A percentile compares a stretch with the other conserved stretches of the same genome.
Conservation (phyloP, 169 alveolate genomes). For the Eimeria praecox region DNA sequence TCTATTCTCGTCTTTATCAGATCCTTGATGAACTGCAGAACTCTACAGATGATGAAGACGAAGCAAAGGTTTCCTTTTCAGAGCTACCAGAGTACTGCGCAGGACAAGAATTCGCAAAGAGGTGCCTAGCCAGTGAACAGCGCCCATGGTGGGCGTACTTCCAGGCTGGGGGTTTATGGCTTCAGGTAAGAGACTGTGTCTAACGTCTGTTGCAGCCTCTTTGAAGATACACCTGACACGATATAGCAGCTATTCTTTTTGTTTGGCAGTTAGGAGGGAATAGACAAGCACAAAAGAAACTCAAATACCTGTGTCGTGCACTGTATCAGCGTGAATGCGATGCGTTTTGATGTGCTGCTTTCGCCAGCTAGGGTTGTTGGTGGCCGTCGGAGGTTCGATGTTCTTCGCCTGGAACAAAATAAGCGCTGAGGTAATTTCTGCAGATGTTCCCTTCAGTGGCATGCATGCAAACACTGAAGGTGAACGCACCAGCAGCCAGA, state of each 20-base stretch:
- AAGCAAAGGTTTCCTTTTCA: conserved; percentile 7
- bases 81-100: conserved; percentile 62
- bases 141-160: conserved; percentile 26
- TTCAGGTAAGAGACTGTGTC: conserved; percentile 29
- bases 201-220: neutral
- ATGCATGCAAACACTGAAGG: neutral
- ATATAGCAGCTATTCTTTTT: neutral
- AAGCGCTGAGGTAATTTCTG: conserved; percentile 32
- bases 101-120: conserved; percentile 48
- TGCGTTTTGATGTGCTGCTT: neutral
- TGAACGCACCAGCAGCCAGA: neutral
- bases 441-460: neutral
- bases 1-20: conserved; percentile 35
- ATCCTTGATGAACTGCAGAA: conserved; percentile 35
- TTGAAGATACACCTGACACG: neutral
- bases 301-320: too few species aligned
- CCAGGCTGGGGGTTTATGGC: neutral
- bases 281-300: too few species aligned
- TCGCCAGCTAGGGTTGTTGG: conserved; percentile 29
- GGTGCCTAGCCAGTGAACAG: conserved; percentile 52
- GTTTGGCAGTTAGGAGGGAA: too few species aligned
- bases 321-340: too few species aligned
- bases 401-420: conserved; percentile 35
- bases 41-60: conserved; percentile 33
- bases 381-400: neutral